These are phyloP conservation scores for Gypsophila paniculata DNA, from an alignment of 179 eudicot genomes.

Conservation along the genomic window DNA sequence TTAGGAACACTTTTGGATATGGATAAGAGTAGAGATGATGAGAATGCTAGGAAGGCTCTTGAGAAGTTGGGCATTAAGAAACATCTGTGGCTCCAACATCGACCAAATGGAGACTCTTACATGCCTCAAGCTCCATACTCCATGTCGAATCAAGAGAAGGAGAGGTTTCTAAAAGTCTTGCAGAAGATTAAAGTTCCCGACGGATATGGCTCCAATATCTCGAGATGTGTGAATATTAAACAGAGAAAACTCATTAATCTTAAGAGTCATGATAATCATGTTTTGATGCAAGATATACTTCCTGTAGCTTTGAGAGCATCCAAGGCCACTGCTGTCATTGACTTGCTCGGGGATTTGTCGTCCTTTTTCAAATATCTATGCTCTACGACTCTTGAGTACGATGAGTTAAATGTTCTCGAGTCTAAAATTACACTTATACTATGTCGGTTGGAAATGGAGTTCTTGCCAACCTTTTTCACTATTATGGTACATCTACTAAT, in stretches of 20 bases:
- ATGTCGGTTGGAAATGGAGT: background rate
- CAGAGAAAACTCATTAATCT: background rate
- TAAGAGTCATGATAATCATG: slow-evolving; percentile 3
- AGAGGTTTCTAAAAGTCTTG: slow-evolving; percentile 1
- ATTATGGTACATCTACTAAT: no score
- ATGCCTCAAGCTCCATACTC: slow-evolving; percentile 8
- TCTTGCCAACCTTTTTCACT: no score
- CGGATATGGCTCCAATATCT: background rate
- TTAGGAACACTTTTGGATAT: background rate
- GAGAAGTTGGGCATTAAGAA: background rate
- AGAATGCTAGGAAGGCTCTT: slow-evolving; percentile 6
- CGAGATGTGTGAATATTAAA: slow-evolving; percentile 8
- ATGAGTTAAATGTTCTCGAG: background rate
- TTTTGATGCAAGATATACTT: slow-evolving; percentile 7
- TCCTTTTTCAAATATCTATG: background rate
- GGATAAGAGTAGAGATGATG: slow-evolving; percentile 21
- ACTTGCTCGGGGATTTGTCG: background rate
- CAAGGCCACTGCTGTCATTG: background rate
- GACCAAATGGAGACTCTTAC: background rate
- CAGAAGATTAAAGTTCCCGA: slow-evolving; percentile 6
- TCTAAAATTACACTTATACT: slow-evolving; percentile 5
- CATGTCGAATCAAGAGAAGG: background rate
- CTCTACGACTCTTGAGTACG: background rate
- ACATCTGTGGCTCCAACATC: slow-evolving; percentile 7
- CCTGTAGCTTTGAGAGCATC: slow-evolving; percentile 1